Evolutionary conservation across 345 rosid species (phyloP), one percentile per base, ranked within the genome.

Genomic region (Eucalyptus sp.): DNA sequence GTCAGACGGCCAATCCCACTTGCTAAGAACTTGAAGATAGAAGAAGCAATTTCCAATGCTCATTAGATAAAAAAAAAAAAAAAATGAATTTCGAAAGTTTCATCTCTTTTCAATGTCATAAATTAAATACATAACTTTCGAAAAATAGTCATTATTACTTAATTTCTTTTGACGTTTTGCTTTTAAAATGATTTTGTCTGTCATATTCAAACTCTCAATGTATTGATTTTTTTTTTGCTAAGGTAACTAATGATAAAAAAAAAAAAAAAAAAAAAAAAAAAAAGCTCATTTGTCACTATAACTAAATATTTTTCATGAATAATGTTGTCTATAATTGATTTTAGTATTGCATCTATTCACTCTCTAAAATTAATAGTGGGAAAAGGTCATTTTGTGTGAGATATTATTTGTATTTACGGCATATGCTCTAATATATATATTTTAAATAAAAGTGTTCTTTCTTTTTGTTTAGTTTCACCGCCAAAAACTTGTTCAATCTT

Each of bases 181-280:
- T 54, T 54, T 54, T 54, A 22, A 54, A 3, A 8, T 6, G 24
- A 54, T 58, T 5, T 18, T 52, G 4, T 0, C 9, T 7, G 5
- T 54, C 0, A 0, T 20, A 8, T 11, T 2, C 60, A 18, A 20
- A 54, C 0, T 54, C 0, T 20, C 25, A 56, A 56, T 0, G 12
- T 24, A 56, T 56, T 22, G 60, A 54, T 20, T 8, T 54, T 8
- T 54, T 8, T 51, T 33, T 33, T 33, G 37, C 37, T 33, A 33
- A 33, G 33, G 33, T 33, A 33, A 33, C 33, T 33, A 33, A 33
- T 33, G 33, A 33, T 33, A 33, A 33, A 33, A 33, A 33, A 33
- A 33, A 33, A 0, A 58, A 10, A 22, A 4, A 25, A 58, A 58
- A n/a, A n/a, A n/a, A n/a, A 24, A 0, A 58, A 10, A 22, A 4